Percentiles rank a stretch among this genome's conserved stretches.
These are phyloP conservation scores for Neoboletus magnificus DNA, from an alignment of 768 basidiomycete genomes.

Conservation along the genomic window DNA sequence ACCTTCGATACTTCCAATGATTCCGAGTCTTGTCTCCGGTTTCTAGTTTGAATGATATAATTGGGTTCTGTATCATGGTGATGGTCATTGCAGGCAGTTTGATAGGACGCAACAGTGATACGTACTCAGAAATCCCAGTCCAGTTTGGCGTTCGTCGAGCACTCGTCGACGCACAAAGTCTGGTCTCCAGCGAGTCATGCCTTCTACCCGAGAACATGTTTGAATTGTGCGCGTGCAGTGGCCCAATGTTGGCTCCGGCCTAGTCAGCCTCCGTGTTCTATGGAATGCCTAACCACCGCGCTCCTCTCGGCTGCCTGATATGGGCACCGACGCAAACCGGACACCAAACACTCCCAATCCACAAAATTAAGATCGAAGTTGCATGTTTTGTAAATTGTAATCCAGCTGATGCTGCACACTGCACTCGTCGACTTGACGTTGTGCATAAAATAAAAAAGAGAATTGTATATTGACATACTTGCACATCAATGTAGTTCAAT, in stretches of 20 bases:
- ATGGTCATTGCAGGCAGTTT: background rate
- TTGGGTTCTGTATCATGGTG: background rate
- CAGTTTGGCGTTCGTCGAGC: background rate
- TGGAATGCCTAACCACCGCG: too few relatives aligned
- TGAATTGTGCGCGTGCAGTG: background rate
- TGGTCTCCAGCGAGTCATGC: background rate
- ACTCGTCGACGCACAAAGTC: background rate
- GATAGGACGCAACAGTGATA: background rate
- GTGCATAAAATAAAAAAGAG: too few relatives aligned
- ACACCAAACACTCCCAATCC: too few relatives aligned
- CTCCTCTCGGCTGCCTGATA: too few relatives aligned
- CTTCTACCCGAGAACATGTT: background rate
- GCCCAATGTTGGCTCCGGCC: background rate
- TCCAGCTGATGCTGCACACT: too few relatives aligned
- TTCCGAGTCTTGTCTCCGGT: conserved; percentile 29
- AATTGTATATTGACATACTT: too few relatives aligned
- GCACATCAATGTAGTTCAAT: too few relatives aligned
- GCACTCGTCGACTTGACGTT: too few relatives aligned
- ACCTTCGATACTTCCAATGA: conserved; percentile 33
- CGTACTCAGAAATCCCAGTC: background rate
- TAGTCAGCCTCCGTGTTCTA: background rate
- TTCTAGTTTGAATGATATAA: conserved; percentile 13
- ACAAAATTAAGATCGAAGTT: too few relatives aligned
- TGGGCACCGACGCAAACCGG: too few relatives aligned
- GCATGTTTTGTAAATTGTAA: too few relatives aligned